Conservation (phyloP, 257 asterid species). For the Solanum acaule region DNA sequence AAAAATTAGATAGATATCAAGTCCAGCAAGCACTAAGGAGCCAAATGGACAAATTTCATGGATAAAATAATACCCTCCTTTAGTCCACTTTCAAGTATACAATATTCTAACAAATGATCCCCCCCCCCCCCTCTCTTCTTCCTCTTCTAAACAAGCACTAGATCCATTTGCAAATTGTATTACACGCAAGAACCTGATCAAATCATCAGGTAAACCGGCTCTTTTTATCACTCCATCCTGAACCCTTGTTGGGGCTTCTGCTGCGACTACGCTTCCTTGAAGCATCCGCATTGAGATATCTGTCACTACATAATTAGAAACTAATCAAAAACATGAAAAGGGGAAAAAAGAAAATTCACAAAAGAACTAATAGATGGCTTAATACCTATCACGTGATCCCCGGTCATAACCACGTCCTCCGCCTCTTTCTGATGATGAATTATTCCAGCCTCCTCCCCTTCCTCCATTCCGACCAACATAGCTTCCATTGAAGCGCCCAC, state of each 20-base stretch:
- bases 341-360: background rate
- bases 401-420: conserved; percentile 33
- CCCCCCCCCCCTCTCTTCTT: background rate
- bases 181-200: conserved; percentile 6
- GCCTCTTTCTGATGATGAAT: conserved; percentile 19
- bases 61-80: background rate
- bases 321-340: background rate
- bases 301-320: conserved; percentile 12
- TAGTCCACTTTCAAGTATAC: background rate
- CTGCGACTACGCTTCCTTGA: conserved; percentile 33
- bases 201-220: conserved; percentile 55
- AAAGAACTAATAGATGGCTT: background rate
- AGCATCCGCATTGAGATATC: conserved; percentile 24
- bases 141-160: conserved; percentile 28
- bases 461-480: conserved; percentile 47
- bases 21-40: background rate
- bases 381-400: conserved; percentile 45
- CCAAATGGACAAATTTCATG: background rate
- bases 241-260: conserved; percentile 43
- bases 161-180: background rate
- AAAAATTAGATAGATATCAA: background rate
- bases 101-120: background rate
- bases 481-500: conserved; percentile 17
- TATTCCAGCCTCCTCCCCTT: conserved; percentile 26
- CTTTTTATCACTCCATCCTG: conserved; percentile 44